Conservation (phyloP, 495 filamentous ascomycete genomes). For the Sordaria brevicollis region DNA sequence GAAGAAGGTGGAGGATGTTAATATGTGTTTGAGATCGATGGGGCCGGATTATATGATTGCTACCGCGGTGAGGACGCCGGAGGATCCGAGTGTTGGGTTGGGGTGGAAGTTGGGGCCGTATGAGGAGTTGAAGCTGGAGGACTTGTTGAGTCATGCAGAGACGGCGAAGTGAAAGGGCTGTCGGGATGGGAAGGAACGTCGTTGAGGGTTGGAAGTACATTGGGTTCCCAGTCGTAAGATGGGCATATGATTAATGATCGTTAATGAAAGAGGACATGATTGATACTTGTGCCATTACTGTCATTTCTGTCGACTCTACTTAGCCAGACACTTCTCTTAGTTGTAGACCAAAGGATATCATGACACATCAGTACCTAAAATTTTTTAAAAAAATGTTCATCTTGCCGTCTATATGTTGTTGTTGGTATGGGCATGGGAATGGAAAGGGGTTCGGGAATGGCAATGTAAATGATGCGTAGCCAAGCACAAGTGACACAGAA, state of each 20-base stretch:
- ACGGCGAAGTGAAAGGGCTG: not conserved
- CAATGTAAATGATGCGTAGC: not conserved
- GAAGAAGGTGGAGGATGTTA: conserved; percentile 29
- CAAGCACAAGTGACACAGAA: not conserved
- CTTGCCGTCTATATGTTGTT: no score
- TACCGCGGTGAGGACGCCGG: conserved; percentile 33
- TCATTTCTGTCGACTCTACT: no score
- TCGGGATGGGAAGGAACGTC: not conserved
- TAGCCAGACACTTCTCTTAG: no score
- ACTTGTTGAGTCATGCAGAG: conserved; percentile 29
- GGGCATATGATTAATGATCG: not conserved
- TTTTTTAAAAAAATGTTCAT: no score
- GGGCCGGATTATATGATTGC: conserved; percentile 38
- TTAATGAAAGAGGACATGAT: not conserved
- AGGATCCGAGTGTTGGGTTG: conserved; percentile 21
- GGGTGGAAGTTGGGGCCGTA: conserved; percentile 30
- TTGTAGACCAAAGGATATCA: no score
- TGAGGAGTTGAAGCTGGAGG: conserved; percentile 25
- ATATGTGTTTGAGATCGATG: conserved; percentile 30
- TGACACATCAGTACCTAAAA: no score
- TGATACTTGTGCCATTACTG: not conserved
- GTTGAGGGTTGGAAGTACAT: no score
- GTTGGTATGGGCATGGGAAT: not conserved
- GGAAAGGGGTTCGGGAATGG: not conserved
- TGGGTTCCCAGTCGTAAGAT: not conserved